These are phyloP conservation scores for Teratosphaeriaceae sp. DNA, from an alignment of 2,329 filamentous ascomycete species.

Conservation along the genomic window DNA sequence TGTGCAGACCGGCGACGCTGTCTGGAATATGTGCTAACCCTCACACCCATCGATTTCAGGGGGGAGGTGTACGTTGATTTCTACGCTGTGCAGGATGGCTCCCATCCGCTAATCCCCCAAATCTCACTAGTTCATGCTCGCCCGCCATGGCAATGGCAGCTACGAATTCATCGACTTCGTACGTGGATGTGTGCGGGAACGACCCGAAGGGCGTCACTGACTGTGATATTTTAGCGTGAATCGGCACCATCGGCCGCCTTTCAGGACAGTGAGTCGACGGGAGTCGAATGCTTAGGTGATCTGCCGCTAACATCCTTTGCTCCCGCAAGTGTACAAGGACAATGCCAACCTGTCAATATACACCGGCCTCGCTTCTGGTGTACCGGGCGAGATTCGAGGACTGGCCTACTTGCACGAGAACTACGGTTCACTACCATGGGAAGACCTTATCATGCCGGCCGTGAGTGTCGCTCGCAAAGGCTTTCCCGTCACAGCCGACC, in stretches of 20 bases:
- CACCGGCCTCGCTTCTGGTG: slow-evolving; percentile 41
- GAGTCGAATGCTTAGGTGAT: too few relatives aligned
- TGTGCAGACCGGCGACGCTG: too few relatives aligned
- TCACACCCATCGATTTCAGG: too few relatives aligned
- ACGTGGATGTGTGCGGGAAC: too few relatives aligned
- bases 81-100: too few relatives aligned
- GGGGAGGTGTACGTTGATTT: too few relatives aligned
- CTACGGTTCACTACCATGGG: slow-evolving; percentile 54
- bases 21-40: too few relatives aligned
- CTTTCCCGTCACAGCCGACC: slow-evolving; percentile 66
- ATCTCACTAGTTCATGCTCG: slow-evolving; percentile 81
- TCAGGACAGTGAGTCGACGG: too few relatives aligned
- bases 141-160: slow-evolving; percentile 60
- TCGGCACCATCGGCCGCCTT: slow-evolving; percentile 74
- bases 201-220: not conserved
- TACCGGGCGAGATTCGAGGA: slow-evolving; percentile 71
- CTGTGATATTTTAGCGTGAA: slow-evolving; percentile 48
- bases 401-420: slow-evolving; percentile 69
- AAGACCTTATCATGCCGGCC: slow-evolving; percentile 64
- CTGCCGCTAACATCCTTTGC: too few relatives aligned
- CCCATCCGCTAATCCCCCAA: too few relatives aligned
- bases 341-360: slow-evolving; percentile 60
- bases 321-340: slow-evolving; percentile 77
- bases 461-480: slow-evolving; percentile 67
- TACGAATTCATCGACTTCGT: slow-evolving; percentile 82